Percentiles rank a stretch among this genome's conserved stretches.
These are phyloP conservation scores for Solanum arcanum DNA, from an alignment of 257 asterid genomes.

Conservation along the genomic window DNA sequence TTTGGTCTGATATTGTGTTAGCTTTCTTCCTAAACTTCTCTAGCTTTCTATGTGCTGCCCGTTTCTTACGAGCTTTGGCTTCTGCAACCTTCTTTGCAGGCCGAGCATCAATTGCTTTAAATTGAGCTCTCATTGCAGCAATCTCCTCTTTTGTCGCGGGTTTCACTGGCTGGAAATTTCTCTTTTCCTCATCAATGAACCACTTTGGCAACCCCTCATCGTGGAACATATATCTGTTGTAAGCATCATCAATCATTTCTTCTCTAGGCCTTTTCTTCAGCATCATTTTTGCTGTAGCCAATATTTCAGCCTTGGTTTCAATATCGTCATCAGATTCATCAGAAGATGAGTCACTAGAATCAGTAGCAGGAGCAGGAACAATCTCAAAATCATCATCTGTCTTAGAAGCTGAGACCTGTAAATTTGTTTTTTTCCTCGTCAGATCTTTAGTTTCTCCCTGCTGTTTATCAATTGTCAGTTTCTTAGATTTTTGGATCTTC, in stretches of 20 bases:
- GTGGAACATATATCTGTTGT: slow-evolving; percentile 76
- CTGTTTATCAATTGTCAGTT: slow-evolving; percentile 7
- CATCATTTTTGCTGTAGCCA: slow-evolving; percentile 82
- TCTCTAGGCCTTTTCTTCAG: slow-evolving; percentile 76
- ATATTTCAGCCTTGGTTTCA: slow-evolving; percentile 63
- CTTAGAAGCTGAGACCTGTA: slow-evolving; percentile 8
- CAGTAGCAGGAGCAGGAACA: slow-evolving; percentile 80
- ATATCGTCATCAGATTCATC: slow-evolving; percentile 57
- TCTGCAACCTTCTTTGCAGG: slow-evolving; percentile 95
- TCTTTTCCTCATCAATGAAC: slow-evolving; percentile 76
- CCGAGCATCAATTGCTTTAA: slow-evolving; percentile 78
- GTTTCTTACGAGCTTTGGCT: slow-evolving; percentile 87
- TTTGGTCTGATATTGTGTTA: slow-evolving; percentile 67
- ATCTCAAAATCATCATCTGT: slow-evolving; percentile 51
- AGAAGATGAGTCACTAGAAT: slow-evolving; percentile 59
- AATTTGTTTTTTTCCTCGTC: slow-evolving; percentile 3
- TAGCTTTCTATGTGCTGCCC: slow-evolving; percentile 44
- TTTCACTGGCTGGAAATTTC: slow-evolving; percentile 55
- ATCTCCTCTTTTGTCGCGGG: slow-evolving; percentile 83
- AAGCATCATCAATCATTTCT: slow-evolving; percentile 75
- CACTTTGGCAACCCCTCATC: slow-evolving; percentile 80
- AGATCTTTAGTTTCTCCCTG: slow-evolving; percentile 3
- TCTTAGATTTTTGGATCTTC: slow-evolving; percentile 3
- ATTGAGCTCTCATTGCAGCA: slow-evolving; percentile 71
- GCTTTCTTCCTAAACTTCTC: slow-evolving; percentile 89